These are phyloP conservation scores for Mortierella antarctica DNA, from an alignment of 192 early-diverging fungal species.

Conservation along the genomic window DNA sequence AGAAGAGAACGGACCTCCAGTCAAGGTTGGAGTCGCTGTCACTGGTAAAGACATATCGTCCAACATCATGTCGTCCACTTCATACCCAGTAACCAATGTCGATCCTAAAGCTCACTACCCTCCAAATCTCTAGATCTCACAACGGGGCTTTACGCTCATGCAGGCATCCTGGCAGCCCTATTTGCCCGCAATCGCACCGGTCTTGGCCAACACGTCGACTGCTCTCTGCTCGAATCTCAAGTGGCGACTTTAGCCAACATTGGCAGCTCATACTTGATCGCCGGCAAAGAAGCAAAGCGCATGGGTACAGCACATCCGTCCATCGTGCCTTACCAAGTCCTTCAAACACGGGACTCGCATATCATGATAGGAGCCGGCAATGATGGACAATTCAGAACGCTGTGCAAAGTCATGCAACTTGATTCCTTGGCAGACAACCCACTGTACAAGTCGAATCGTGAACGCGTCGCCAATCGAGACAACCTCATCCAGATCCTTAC, in stretches of 20 bases:
- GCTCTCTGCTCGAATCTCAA: constrained; percentile 87
- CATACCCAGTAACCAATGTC: no score
- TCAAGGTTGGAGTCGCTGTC: constrained; percentile 98
- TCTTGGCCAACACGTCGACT: constrained; percentile 87
- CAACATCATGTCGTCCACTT: no score
- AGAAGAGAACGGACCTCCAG: constrained; percentile 81
- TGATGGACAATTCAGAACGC: constrained; percentile 81
- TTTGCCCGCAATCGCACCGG: constrained; percentile 69
- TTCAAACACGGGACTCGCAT: constrained; percentile 79
- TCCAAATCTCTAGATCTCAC: constrained; percentile 59
- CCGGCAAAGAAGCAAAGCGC: constrained; percentile 78
- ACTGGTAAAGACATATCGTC: constrained; percentile 67
- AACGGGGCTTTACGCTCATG: constrained; percentile 84
- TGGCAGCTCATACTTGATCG: constrained; percentile 86
- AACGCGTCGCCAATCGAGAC: constrained; percentile 77
- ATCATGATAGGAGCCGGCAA: constrained; percentile 95
- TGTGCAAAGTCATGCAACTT: constrained; percentile 67
- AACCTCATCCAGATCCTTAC: constrained; percentile 69
- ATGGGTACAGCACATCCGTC: constrained; percentile 90
- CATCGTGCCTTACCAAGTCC: constrained; percentile 93
- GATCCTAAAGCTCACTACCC: no score
- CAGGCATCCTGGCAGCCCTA: constrained; percentile 89
- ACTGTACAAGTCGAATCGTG: constrained; percentile 72
- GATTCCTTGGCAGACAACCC: constrained; percentile 61
- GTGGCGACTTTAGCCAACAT: constrained; percentile 90